These are phyloP conservation scores for Debaryomyces maramus DNA, from an alignment of 805 yeast genomes.

Conservation along the genomic window DNA sequence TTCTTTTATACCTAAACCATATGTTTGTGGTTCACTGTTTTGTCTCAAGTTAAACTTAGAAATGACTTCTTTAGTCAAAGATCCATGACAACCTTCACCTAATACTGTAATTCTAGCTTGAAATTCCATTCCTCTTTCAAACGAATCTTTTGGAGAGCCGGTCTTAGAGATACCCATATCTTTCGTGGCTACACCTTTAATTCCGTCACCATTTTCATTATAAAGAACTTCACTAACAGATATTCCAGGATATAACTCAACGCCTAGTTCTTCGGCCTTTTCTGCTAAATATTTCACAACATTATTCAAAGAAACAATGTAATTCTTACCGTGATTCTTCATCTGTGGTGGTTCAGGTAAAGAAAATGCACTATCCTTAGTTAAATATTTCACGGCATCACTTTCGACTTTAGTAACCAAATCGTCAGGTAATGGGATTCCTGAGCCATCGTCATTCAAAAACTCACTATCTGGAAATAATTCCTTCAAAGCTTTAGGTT, in stretches of 20 bases:
- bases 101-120: conserved; percentile 85
- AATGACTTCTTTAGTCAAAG: conserved; percentile 77
- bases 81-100: conserved; percentile 99
- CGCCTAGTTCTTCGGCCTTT: conserved; percentile 90
- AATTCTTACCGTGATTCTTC: conserved; percentile 77
- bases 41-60: conserved; percentile 66
- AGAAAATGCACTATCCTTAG: conserved; percentile 60
- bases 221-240: conserved; percentile 79
- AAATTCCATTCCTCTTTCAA: conserved; percentile 97
- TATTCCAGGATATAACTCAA: conserved; percentile 89
- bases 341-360: conserved; percentile 94
- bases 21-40: conserved; percentile 74
- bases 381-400: conserved; percentile 72
- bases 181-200: conserved; percentile 89
- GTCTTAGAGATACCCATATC: conserved; percentile 82
- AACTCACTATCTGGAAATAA: conserved; percentile 69
- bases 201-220: conserved; percentile 50
- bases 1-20: conserved; percentile 94
- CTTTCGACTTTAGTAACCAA: conserved; percentile 69
- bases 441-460: conserved; percentile 49
- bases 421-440: conserved; percentile 77
- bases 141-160: conserved; percentile 78
- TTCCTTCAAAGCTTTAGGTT: conserved; percentile 85
- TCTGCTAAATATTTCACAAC: conserved; percentile 82
- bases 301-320: conserved; percentile 78